phyloP scores from a whole-genome alignment of 257 asterid genomes.

The Oldenlandia corymbosa region DNA sequence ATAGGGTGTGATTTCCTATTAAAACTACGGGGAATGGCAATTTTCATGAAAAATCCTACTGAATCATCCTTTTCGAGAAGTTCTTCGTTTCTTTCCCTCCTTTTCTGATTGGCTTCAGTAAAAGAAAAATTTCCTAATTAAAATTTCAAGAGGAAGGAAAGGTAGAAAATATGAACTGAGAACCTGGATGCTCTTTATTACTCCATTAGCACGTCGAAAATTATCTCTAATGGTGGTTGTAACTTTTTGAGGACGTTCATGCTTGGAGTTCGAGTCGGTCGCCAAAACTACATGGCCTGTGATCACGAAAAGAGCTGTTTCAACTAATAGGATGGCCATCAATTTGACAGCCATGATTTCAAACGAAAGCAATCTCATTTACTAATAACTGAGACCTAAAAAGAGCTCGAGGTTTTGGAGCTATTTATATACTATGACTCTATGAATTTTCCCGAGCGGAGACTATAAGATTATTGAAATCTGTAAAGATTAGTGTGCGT shows the following conservation, averaged over 20 bases:
- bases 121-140: too few relatives aligned
- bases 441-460: too few relatives aligned
- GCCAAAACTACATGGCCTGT: background rate
- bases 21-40: too few relatives aligned
- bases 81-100: too few relatives aligned
- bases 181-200: constrained; percentile 42
- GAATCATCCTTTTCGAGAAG: too few relatives aligned
- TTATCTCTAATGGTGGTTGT: background rate
- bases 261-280: background rate
- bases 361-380: background rate
- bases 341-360: background rate
- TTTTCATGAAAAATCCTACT: too few relatives aligned
- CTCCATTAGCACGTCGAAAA: constrained; percentile 12
- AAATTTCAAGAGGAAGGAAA: background rate
- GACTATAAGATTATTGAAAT: background rate
- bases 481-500: background rate
- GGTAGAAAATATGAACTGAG: background rate
- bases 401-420: too few relatives aligned
- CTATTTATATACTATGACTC: too few relatives aligned
- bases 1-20: too few relatives aligned
- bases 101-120: too few relatives aligned
- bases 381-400: background rate
- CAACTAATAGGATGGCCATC: constrained; percentile 2
- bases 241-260: background rate
- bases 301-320: background rate